Evolutionary conservation across 306 rosid species (phyloP), one percentile per base, ranked within the genome.

Genomic region (Macrotyloma uniflorum): DNA sequence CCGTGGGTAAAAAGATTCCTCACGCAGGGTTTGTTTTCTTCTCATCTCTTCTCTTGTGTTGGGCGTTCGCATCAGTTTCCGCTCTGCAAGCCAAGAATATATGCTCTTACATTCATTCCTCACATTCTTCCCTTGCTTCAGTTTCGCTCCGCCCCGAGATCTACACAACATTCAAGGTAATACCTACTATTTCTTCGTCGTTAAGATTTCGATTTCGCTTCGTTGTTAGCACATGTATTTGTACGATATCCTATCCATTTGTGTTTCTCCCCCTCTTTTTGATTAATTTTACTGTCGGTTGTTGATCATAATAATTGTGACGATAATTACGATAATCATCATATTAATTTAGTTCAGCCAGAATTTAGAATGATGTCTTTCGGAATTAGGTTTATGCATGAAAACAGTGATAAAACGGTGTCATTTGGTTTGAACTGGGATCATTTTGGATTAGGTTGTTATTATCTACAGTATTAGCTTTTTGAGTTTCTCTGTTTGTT

Each of bases 51-150:
- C 43, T 62, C 67, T 24, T 23, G 42, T n/a, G 24, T 18, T 40
- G 71, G 12, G 46, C 18, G 23, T 20, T 18, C 24, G 22, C 75
- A 85, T 64, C 64, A 35, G 72, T 81, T 69, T 62, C 68, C 38
- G 50, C 80, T 66, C 67, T 50, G 26, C 51, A 86, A 82, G 86
- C 54, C 62, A 86, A 82, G 89, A 82, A 86, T 79, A 65, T 74
- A 38, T 67, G 26, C 51, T 43, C 23, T 3, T 22, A 5, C 18
- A 4, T 64, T 19, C 23, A 1, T 22, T 8, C 43, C 55, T 36
- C 63, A 43, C 46, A 57, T 22, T 1, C 30, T 43, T 67, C 24
- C 23, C 4, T 78, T 33, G n/a, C 72, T 77, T 59, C 3, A 28
- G n/a, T 30, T 72, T 78, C 78, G 36, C 5, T 51, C 32, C 14